A percentile compares a stretch with the other conserved stretches of the same genome.
Evolutionary conservation across 2,329 filamentous ascomycete species (phyloP).

Genomic region (Verticillium albo-atrum): DNA sequence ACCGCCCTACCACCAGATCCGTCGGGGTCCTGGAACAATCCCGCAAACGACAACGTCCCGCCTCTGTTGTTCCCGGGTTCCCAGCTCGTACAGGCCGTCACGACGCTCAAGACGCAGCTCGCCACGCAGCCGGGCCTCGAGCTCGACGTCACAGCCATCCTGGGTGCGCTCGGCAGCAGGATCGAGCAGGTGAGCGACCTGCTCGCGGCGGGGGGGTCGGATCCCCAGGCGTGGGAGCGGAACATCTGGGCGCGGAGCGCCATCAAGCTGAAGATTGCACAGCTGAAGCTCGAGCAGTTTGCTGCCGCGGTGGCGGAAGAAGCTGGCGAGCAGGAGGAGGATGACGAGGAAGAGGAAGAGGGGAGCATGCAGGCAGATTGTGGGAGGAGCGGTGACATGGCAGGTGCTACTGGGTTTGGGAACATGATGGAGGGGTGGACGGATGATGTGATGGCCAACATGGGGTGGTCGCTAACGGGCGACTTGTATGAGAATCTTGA

Average conservation of each 20-base stretch:
- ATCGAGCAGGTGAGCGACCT: constrained; percentile 38
- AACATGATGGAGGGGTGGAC: background rate
- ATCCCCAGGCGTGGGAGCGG: constrained; percentile 31
- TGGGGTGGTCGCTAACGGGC: background rate
- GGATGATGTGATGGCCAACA: background rate
- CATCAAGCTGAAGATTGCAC: constrained; percentile 40
- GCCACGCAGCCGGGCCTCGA: constrained; percentile 38
- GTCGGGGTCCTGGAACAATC: background rate
- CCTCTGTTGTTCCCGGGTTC: background rate
- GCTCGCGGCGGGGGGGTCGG: constrained; percentile 23
- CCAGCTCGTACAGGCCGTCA: constrained; percentile 32
- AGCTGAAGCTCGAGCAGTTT: constrained; percentile 41
- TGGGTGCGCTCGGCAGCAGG: constrained; percentile 33
- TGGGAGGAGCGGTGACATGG: constrained; percentile 7
- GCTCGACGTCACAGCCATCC: constrained; percentile 38
- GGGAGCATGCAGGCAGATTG: constrained; percentile 9
- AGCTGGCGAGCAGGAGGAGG: constrained; percentile 25
- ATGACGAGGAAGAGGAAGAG: constrained; percentile 13
- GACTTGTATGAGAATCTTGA: background rate
- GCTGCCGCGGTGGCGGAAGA: constrained; percentile 34
- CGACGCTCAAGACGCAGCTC: constrained; percentile 34
- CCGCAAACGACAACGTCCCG: background rate
- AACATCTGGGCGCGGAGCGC: constrained; percentile 45
- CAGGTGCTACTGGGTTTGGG: background rate
- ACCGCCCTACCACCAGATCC: background rate